Base-by-base conservation (phyloP, 192 early-diverging fungal genomes). In the Backusella tarrabulga region DNA sequence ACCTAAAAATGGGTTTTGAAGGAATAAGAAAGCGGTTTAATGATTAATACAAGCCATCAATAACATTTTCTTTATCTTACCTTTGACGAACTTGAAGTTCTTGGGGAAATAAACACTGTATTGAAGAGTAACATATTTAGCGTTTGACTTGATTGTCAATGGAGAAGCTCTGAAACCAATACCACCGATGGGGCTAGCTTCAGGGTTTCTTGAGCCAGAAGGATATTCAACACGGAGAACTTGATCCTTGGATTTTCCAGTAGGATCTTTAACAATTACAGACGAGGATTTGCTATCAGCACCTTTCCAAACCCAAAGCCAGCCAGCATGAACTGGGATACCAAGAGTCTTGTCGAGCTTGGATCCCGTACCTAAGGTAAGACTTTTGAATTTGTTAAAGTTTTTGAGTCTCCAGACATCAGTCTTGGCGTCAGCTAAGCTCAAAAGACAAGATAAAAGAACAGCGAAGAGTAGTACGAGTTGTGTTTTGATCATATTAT, bases 71-170 rank as follows among this genome's bases (percentile, higher is more conserved):
- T 54, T 52, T 26, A 41, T 36, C 29, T 72, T 78, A 82, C 81
- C 88, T 56, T 81, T 85, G 21, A 83, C 81, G 66, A 88, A 90
- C 15, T 86, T 73, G 75, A 90, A 90, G 21, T 74, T 78, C 8
- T 69, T 75, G 14, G 86, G 83, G 75, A 87, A 88, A 36, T 68
- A 88, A n/a, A 86, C 80, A 40, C 85, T 40, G 40, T 84, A 84
- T 67, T 69, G n/a, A 6, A 84, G 68, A 7, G 67, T 40, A 9
- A 79, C 17, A 17, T 44, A 44, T 34, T 26, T 26, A 32, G 67
- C 73, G 54, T 52, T 46, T 4, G 35, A n/a, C 8, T 73, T 41
- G 34, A 84, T 41, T 0, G 63, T 29, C 17, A 84, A 12, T 15
- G 83, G 83, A n/a, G 63, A 19, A 14, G 83, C 83, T 63, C 76